phyloP scores from a whole-genome alignment of 495 filamentous ascomycete species.

The Aspergillus steynii region DNA sequence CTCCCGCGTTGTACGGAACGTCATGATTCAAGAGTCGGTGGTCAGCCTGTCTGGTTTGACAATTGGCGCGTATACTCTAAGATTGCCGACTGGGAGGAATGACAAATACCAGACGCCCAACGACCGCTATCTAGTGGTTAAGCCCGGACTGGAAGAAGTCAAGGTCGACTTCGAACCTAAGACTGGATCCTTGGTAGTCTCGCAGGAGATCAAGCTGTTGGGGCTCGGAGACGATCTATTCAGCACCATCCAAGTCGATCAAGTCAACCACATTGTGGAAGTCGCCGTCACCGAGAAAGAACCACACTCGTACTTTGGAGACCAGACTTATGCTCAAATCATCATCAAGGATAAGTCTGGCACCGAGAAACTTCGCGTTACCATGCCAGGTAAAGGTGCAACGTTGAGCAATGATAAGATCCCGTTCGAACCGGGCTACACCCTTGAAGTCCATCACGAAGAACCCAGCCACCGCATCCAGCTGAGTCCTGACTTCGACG shows the following conservation, averaged over 20 bases:
- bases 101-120: too few relatives aligned
- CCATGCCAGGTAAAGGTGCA: conserved; percentile 3
- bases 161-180: too few relatives aligned
- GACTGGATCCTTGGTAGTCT: too few relatives aligned
- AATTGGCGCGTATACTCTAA: too few relatives aligned
- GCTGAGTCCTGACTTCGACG: not conserved
- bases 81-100: too few relatives aligned
- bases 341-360: not conserved
- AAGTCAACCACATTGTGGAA: conserved; percentile 1
- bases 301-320: conserved; percentile 6
- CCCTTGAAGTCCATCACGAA: not conserved
- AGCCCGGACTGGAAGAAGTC: too few relatives aligned
- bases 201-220: not conserved
- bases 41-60: too few relatives aligned
- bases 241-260: conserved; percentile 3
- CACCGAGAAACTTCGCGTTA: conserved; percentile 2
- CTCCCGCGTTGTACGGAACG: too few relatives aligned
- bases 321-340: conserved; percentile 1
- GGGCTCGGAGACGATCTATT: not conserved
- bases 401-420: not conserved
- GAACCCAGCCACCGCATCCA: not conserved
- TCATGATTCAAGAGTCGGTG: too few relatives aligned
- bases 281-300: not conserved
- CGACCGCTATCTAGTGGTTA: too few relatives aligned
- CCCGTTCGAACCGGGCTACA: not conserved